Evolutionary conservation across 345 rosid genomes (phyloP).

Genomic region (Boechera divaricarpa): DNA sequence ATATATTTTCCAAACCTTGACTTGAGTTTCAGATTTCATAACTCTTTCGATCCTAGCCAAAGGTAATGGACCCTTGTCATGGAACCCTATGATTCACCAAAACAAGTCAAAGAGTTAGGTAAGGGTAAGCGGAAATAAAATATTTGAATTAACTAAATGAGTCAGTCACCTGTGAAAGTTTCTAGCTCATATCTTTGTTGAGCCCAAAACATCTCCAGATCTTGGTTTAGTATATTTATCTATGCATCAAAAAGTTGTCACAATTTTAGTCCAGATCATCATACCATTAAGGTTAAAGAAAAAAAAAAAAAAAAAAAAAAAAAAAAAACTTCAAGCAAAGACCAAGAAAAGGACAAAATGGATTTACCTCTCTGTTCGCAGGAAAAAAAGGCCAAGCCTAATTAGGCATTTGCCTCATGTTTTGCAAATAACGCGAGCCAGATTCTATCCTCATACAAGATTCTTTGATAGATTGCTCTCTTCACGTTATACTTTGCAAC

Average conservation of each 20-base stretch:
- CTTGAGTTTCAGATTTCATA: conserved; percentile 15
- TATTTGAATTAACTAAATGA: neutral
- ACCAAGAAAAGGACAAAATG: neutral
- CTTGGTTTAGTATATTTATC: neutral
- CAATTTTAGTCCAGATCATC: neutral
- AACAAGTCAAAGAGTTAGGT: neutral
- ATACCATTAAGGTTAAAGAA: neutral
- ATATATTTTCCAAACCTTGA: neutral
- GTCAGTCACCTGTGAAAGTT: neutral
- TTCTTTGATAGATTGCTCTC: neutral
- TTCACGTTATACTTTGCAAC: neutral
- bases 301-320: neutral
- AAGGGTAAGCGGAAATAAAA: neutral
- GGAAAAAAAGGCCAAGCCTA: too few species aligned
- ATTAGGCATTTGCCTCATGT: neutral
- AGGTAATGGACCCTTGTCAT: neutral
- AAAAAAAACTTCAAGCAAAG: neutral
- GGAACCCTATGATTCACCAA: neutral
- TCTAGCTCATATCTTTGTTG: neutral
- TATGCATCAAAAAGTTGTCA: neutral
- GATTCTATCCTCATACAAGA: neutral
- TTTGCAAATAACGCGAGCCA: neutral
- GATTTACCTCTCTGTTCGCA: too few species aligned
- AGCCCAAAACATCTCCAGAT: conserved; percentile 4
- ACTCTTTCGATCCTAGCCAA: neutral